Evolutionary conservation across 1,284 basidiomycete species (phyloP), one percentile per base, ranked within the genome.

Genomic region (Ceratobasidium sp.): DNA sequence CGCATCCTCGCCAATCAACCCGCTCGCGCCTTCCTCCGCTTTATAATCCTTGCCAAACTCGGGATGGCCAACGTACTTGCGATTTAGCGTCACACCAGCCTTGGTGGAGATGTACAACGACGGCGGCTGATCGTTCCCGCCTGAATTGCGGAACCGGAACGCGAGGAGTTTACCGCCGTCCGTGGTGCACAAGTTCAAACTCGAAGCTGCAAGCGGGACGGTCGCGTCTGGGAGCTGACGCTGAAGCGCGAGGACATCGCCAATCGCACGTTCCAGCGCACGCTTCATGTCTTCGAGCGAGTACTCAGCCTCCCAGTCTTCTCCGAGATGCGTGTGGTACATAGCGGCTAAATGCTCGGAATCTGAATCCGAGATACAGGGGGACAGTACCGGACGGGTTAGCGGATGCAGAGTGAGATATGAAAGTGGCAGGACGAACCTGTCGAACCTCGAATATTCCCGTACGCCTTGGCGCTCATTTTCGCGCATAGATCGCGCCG

Each of bases 311-410:
- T 82, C 81, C 83, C 83, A 84, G 52, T 75, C 77, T 13, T 79
- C 80, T 65, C 81, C 83, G 44, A 85, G 81, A 77, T 82, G 81
- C 64, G 82, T 84, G 78, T 85, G 83, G 79, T 83, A 83, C 6
- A 85, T 80, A 29, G 83, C 84, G 43, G 83, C 84, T 59, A 85
- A 79, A 77, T 82, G 81, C 80, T 86, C 85, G n/a, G 83, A 83
- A 79, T 85, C 84, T n/a, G n/a, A n/a, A n/a, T n/a, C n/a, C n/a
- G n/a, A n/a, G n/a, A n/a, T n/a, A n/a, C n/a, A n/a, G n/a, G n/a
- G n/a, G n/a, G n/a, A n/a, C n/a, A n/a, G n/a, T n/a, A n/a, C n/a
- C n/a, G n/a, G n/a, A n/a, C n/a, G n/a, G n/a, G n/a, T n/a, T n/a
- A n/a, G n/a, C n/a, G n/a, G n/a, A n/a, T n/a, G n/a, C n/a, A n/a